Evolutionary conservation across 2,329 filamentous ascomycete genomes (phyloP), one percentile per base, ranked within the genome.

Genomic region (Xylaria multiplex): DNA sequence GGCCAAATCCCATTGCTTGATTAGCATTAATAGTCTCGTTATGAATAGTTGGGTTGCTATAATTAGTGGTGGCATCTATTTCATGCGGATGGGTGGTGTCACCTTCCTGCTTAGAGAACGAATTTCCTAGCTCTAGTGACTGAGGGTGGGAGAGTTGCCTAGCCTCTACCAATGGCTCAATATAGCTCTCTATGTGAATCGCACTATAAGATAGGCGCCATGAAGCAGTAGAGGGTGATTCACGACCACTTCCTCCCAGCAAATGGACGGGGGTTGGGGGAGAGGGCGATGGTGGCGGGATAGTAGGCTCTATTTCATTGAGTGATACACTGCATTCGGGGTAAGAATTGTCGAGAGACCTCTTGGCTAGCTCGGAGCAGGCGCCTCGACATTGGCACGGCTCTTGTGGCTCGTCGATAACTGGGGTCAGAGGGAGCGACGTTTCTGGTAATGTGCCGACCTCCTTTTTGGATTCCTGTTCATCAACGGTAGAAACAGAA

Each of bases 171-270:
- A 67, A 49, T 24, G 64, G 52, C 35, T 71, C 72, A 49, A 74
- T 65, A 48, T 70, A 70, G 50, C 57, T 72, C 30, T 70, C 69
- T 24, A 77, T 65, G 14, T 75, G 72, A 27, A 70, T 67, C 32
- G 69, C 68, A 62, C 71, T 76, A 45, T 72, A 73, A 8, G 73
- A 76, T 45, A 75, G 70, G 54, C 72, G 62, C 75, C 75, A 76
- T 48, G 76, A 77, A 56, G 57, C 68, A 30, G 70, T 67, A 7
- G 76, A 77, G 13, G 68, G 67, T 0, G 75, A 76, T 35, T 57
- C 65, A 58, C 67, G 66, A 48, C 67, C 45, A 61, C 68, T 71
- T 46, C 54, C 64, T 13, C 63, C 58, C 14, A 69, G 56, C 24
- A 70, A 24, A 54, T 71, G 65, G 22, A 71, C 68, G 24, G 74